Conservation (phyloP, 768 basidiomycete genomes). For the Pisolithus marmoratus region DNA sequence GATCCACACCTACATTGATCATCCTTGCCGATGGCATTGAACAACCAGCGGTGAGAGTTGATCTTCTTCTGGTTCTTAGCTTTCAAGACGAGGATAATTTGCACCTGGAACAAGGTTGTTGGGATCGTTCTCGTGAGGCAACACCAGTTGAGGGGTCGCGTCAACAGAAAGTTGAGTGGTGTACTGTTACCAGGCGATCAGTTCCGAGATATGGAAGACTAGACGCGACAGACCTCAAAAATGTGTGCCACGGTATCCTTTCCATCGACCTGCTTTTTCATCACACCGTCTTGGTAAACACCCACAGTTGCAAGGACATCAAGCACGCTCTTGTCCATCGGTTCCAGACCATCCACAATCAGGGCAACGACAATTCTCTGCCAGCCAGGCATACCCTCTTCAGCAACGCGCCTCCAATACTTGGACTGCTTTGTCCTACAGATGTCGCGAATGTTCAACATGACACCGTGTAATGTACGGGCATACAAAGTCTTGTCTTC, state of each 20-base stretch:
- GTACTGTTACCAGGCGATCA: constrained; percentile 48
- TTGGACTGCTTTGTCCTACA: constrained; percentile 94
- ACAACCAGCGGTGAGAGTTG: constrained; percentile 93
- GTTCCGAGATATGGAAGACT: neutral
- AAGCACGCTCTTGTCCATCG: constrained; percentile 93
- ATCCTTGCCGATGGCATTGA: constrained; percentile 88
- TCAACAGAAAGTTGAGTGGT: constrained; percentile 96
- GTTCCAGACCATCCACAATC: constrained; percentile 87
- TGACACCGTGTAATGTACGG: constrained; percentile 89
- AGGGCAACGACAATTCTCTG: constrained; percentile 87
- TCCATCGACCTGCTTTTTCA: constrained; percentile 88
- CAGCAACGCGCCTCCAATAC: constrained; percentile 79
- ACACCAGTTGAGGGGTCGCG: constrained; percentile 81
- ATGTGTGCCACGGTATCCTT: constrained; percentile 92
- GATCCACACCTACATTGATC: constrained; percentile 48
- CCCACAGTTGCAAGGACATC: constrained; percentile 87
- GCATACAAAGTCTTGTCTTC: constrained; percentile 91
- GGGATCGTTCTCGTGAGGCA: constrained; percentile 83
- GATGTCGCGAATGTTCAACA: constrained; percentile 97
- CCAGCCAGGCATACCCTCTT: constrained; percentile 84
- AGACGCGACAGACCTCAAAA: constrained; percentile 62
- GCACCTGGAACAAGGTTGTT: constrained; percentile 92
- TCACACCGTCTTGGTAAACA: constrained; percentile 91
- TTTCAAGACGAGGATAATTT: constrained; percentile 87
- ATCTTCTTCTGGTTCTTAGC: constrained; percentile 96